These are phyloP conservation scores for Tricholoma flavovirens DNA, from an alignment of 768 basidiomycete genomes.

Conservation along the genomic window DNA sequence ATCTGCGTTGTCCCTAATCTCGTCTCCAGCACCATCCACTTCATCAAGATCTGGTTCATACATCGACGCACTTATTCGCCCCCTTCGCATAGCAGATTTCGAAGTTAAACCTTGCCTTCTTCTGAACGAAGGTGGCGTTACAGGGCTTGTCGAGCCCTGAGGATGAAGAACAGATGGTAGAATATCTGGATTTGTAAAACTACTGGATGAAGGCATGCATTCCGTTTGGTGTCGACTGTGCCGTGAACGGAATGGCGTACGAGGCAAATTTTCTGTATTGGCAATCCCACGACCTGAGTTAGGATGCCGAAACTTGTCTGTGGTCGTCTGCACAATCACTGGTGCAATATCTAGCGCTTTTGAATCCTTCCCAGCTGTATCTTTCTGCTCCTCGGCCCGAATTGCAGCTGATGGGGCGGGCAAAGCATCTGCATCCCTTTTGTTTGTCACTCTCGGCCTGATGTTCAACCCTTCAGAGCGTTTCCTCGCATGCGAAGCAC, in stretches of 20 bases:
- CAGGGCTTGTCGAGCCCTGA: conserved; percentile 6
- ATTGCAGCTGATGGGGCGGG: not conserved
- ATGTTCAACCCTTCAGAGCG: conserved; percentile 25
- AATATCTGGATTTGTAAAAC: conserved; percentile 11
- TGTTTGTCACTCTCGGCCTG: conserved; percentile 19
- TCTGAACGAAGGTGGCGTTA: conserved; percentile 9
- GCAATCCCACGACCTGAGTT: too few species aligned
- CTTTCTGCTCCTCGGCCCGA: conserved; percentile 14
- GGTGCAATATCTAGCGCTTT: conserved; percentile 1
- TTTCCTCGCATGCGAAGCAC: conserved; percentile 24
- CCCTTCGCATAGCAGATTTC: conserved; percentile 40
- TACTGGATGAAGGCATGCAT: conserved; percentile 22
- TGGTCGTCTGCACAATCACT: not conserved
- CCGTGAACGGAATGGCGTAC: conserved; percentile 25
- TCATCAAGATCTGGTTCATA: conserved; percentile 45
- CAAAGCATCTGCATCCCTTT: conserved; percentile 7
- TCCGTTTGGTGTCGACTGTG: conserved; percentile 52
- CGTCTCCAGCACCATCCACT: conserved; percentile 11
- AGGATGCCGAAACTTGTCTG: conserved; percentile 1
- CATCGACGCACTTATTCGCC: conserved; percentile 53
- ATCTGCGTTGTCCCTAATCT: conserved; percentile 50
- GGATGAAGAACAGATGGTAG: conserved; percentile 1
- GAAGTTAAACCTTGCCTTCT: conserved; percentile 25
- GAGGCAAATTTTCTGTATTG: not conserved
- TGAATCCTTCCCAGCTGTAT: conserved; percentile 11